These are phyloP conservation scores for Lipomyces kockii DNA, from an alignment of 805 yeast genomes.

Conservation along the genomic window DNA sequence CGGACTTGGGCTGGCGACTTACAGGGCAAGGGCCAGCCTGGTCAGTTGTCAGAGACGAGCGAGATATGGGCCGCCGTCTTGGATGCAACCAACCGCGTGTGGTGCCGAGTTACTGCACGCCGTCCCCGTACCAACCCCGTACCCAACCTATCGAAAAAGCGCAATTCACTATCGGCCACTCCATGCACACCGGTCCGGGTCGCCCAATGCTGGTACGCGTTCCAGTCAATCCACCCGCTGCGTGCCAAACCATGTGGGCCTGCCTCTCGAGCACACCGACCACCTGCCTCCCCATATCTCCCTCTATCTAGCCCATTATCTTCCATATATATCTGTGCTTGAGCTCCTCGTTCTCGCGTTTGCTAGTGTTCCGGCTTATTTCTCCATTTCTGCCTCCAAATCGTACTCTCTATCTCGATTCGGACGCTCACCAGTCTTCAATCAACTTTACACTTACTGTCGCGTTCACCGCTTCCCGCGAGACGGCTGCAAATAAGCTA, in stretches of 20 bases:
- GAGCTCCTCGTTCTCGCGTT: not conserved
- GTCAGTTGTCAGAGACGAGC: not conserved
- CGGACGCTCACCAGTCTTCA: not conserved
- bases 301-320: not conserved
- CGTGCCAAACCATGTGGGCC: constrained; percentile 3
- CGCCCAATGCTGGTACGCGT: not conserved
- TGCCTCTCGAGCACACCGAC: not conserved
- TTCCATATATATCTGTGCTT: not conserved
- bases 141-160: not conserved
- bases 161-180: not conserved
- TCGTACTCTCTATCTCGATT: not conserved
- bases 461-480: not conserved
- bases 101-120: not conserved
- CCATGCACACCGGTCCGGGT: not conserved
- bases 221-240: not conserved
- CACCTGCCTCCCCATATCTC: not conserved
- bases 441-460: not conserved
- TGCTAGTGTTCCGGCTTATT: not conserved
- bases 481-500: not conserved
- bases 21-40: not conserved
- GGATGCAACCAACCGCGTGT: not conserved
- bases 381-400: not conserved
- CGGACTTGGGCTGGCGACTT: no score
- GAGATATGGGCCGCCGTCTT: not conserved
- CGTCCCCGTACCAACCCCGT: not conserved